A percentile compares a stretch with the other conserved stretches of the same genome.
phyloP scores from a whole-genome alignment of 2,329 filamentous ascomycete species.

The Fusarium sp. region DNA sequence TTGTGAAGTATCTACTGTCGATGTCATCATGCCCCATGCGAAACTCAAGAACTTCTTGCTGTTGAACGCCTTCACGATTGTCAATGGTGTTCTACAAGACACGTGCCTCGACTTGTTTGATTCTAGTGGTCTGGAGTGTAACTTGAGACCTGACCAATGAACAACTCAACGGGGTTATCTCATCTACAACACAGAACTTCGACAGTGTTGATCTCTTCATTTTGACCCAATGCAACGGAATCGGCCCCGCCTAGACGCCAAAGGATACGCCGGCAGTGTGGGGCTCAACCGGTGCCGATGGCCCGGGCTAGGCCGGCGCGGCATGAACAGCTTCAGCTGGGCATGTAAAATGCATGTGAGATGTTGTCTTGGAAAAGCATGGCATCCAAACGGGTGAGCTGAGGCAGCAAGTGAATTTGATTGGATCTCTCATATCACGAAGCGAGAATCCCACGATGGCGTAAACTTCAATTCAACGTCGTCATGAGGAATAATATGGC shows the following conservation, averaged over 20 bases:
- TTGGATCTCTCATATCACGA: conserved; percentile 19
- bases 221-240: neutral
- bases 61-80: too few species aligned
- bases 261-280: conserved; percentile 22
- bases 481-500: conserved; percentile 39
- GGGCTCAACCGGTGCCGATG: conserved; percentile 29
- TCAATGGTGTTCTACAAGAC: too few species aligned
- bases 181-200: too few species aligned
- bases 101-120: too few species aligned
- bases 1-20: too few species aligned
- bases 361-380: conserved; percentile 11
- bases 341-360: conserved; percentile 14
- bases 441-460: conserved; percentile 23
- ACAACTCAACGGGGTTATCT: too few species aligned
- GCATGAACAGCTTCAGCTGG: conserved; percentile 14
- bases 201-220: too few species aligned
- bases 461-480: conserved; percentile 28
- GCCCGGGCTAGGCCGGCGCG: conserved; percentile 22
- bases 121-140: too few species aligned
- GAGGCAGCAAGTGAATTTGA: conserved; percentile 14
- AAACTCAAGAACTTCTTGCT: too few species aligned
- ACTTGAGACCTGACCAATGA: too few species aligned
- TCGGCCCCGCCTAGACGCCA: conserved; percentile 12
- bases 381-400: neutral
- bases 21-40: too few species aligned